phyloP scores from a whole-genome alignment of 169 alveolate species.

The Eimeria acervulina region DNA sequence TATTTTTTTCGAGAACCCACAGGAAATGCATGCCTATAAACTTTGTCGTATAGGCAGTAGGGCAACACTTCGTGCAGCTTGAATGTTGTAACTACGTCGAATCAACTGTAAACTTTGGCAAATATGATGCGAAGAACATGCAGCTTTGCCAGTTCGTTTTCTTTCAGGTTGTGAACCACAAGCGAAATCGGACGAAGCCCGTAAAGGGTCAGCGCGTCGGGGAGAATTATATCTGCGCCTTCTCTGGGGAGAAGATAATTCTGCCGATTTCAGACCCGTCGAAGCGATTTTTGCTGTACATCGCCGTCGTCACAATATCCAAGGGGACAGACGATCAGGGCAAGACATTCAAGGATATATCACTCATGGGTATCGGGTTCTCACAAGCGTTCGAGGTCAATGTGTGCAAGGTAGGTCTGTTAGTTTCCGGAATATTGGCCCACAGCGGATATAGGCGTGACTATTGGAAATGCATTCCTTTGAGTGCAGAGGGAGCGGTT shows the following conservation, averaged over 20 bases:
- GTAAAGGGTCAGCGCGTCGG: constrained; percentile 52
- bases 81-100: not conserved
- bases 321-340: constrained; percentile 60
- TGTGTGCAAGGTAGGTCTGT: constrained; percentile 53
- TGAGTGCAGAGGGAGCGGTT: not conserved
- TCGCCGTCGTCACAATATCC: constrained; percentile 48
- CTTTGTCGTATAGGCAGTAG: too few relatives aligned
- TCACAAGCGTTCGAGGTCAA: constrained; percentile 56
- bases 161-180: constrained; percentile 67
- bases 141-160: not conserved
- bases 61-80: not conserved
- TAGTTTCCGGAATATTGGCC: not conserved
- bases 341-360: constrained; percentile 58
- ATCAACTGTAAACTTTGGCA: not conserved
- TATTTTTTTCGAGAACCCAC: not conserved
- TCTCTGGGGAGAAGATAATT: constrained; percentile 45
- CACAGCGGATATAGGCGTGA: not conserved
- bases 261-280: constrained; percentile 73
- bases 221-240: constrained; percentile 4
- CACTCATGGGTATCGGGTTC: constrained; percentile 75
- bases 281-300: constrained; percentile 59
- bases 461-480: not conserved
- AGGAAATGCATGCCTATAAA: not conserved
- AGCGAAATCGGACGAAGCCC: constrained; percentile 60
- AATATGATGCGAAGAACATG: not conserved